Evolutionary conservation across 2,329 filamentous ascomycete species (phyloP).

Genomic region (Fusarium aywerte): DNA sequence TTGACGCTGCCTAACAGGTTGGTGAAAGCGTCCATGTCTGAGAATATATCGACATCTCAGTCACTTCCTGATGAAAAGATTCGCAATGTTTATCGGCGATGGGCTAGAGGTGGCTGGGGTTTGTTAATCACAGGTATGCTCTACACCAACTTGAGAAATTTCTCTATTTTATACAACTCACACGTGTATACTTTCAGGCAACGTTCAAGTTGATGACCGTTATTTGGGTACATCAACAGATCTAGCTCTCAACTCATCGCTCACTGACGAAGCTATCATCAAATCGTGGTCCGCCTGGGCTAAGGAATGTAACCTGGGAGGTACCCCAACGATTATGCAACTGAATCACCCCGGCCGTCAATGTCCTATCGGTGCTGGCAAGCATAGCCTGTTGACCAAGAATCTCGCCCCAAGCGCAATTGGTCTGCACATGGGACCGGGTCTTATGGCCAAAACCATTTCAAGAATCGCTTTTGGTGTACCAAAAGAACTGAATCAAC

Average conservation of each 20-base stretch:
- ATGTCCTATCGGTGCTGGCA: neutral
- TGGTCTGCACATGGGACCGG: neutral
- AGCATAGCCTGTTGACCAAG: neutral
- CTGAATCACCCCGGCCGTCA: neutral
- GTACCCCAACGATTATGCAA: neutral
- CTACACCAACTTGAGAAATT: fast-evolving
- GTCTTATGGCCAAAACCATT: neutral
- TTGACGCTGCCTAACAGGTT: neutral
- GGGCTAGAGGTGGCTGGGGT: neutral
- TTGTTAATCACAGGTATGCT: neutral
- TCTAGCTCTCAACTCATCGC: neutral
- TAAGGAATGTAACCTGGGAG: neutral
- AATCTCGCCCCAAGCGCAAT: neutral
- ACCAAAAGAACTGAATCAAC: neutral
- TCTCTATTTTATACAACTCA: neutral
- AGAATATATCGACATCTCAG: neutral
- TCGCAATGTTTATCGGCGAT: neutral
- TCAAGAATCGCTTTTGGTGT: neutral
- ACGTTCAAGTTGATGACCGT: neutral
- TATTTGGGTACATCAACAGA: conserved; percentile 1
- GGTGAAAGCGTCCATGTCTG: conserved; percentile 1
- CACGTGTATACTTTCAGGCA: neutral
- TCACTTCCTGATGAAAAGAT: neutral
- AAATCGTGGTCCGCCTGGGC: neutral
- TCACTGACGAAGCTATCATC: neutral